Evolutionary conservation across 2,329 filamentous ascomycete species (phyloP), one percentile per base, ranked within the genome.

Genomic region (Cladophialophora immunda): DNA sequence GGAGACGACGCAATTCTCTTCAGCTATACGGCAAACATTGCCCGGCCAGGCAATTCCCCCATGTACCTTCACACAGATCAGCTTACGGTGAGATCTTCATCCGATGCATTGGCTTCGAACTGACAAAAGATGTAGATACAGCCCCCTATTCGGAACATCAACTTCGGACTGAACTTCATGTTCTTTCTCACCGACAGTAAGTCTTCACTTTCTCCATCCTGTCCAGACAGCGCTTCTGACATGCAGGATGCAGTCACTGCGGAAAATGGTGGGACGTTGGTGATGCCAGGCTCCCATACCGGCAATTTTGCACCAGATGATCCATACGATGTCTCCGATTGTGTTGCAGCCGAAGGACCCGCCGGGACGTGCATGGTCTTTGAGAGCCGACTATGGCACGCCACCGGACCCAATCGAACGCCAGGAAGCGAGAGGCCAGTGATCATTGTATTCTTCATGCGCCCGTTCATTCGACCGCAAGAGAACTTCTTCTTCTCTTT

Each of bases 401-500:
- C 34, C 32, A 60, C 58, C 4, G 58, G 58, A 19, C 25, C 58
- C 22, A 62, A 62, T 34, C 8, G 15, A 19, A 50, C 36, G 58
- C 58, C 58, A 17, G 41, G 45, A 4, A 50, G 36, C 9, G 58
- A 62, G 32, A 17, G 58, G 13, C 58, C 58, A 2, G 58, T 62
- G 7, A 53, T 62, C 25, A 22, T 62, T n/a, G 38, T 17, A 15
- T 62, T 62, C 58, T 62, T 62, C 41, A 50, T 32, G 6, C 38
- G 58, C 15, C 58, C 58, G 45, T 62, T 41, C 41, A 62, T 62
- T 41, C 27, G 58, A 27, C 58, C 52, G 27, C 58, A 62, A 27
- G 58, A 62, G 27, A 62, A 53, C 32, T 62, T 17, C 36, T 50
- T 17, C 4, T 34, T 53, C 41, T 50, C 19, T 15, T n/a, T 54